These are phyloP conservation scores for Fraxinus angustifolia DNA, from an alignment of 305 asterid genomes.

Conservation along the genomic window DNA sequence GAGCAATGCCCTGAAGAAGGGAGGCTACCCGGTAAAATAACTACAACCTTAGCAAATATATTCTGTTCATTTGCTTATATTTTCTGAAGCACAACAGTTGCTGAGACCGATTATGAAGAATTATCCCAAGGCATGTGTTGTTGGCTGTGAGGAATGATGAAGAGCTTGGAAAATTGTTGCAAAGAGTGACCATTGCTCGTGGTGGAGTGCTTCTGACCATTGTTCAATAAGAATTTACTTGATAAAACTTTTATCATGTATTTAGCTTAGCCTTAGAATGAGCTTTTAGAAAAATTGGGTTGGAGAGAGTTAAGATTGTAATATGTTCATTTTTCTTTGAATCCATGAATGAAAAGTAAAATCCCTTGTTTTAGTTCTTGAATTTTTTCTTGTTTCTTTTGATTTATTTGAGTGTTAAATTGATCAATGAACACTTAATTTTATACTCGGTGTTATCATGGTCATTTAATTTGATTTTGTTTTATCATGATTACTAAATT, in stretches of 20 bases:
- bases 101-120: neutral
- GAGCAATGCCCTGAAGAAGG: slow-evolving; percentile 97
- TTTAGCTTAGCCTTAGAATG: neutral
- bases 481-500: no score
- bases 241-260: neutral
- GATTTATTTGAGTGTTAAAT: no score
- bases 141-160: neutral
- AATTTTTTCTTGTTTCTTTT: neutral
- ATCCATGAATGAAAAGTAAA: neutral
- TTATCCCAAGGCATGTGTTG: neutral
- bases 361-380: neutral
- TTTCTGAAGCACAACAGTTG: no score
- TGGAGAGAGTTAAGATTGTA: neutral
- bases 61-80: no score
- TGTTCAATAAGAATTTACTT: neutral
- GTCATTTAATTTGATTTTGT: no score
- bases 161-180: neutral
- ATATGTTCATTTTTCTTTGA: neutral
- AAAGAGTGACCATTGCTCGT: neutral
- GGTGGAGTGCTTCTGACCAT: neutral
- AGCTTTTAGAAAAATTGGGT: neutral
- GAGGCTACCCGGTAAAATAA: slow-evolving; percentile 80
- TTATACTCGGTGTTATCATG: no score
- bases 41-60: slow-evolving; percentile 9
- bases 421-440: no score